These are phyloP conservation scores for Phialophora verrucosa DNA, from an alignment of 2,329 filamentous ascomycete genomes.

Conservation along the genomic window DNA sequence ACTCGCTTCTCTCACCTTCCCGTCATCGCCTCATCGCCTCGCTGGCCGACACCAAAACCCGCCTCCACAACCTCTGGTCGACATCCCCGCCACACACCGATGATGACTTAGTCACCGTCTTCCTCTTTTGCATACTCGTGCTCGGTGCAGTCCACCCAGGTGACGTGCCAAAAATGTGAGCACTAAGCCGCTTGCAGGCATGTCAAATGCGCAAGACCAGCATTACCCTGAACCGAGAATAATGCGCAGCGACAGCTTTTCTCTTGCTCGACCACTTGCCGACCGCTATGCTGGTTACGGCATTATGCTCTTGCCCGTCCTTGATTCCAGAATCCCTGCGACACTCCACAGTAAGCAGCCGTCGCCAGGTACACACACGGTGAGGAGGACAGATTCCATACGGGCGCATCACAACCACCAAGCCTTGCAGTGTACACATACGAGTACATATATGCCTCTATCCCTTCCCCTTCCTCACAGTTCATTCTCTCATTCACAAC, in stretches of 20 bases:
- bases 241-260: slow-evolving; percentile 20
- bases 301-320: background rate
- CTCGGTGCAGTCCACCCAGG: background rate
- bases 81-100: background rate
- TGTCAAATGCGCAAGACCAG: background rate
- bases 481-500: slow-evolving; percentile 28
- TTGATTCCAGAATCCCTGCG: slow-evolving; percentile 12
- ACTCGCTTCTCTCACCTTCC: background rate
- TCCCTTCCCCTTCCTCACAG: slow-evolving; percentile 1
- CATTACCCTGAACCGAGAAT: slow-evolving; percentile 9
- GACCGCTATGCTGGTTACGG: background rate
- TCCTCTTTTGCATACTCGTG: background rate
- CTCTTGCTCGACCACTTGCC: slow-evolving; percentile 2
- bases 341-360: slow-evolving; percentile 20
- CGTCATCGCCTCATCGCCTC: background rate
- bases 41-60: background rate
- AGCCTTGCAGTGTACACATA: slow-evolving; percentile 3
- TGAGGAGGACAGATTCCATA: background rate
- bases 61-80: background rate
- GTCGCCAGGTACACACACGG: background rate
- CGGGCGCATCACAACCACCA: background rate
- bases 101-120: slow-evolving; percentile 4
- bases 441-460: slow-evolving; percentile 22
- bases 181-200: slow-evolving; percentile 18
- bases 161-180: slow-evolving; percentile 14